These are phyloP conservation scores for Tubosaeta sp. DNA, from an alignment of 768 basidiomycete genomes.

Conservation along the genomic window DNA sequence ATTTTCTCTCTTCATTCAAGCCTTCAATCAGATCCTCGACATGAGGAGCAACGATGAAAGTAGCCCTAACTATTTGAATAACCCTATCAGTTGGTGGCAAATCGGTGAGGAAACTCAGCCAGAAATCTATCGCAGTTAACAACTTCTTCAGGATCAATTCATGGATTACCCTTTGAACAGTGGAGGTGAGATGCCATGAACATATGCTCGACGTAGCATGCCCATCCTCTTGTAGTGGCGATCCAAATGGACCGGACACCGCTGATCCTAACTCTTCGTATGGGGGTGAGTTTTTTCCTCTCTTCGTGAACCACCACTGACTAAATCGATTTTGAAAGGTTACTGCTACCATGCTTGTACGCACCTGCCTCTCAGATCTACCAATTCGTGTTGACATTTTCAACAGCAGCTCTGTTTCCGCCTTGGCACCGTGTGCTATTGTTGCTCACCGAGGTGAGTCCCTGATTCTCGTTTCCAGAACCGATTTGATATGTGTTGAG, in stretches of 20 bases:
- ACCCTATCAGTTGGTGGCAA: slow-evolving; percentile 21
- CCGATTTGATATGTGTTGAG: background rate
- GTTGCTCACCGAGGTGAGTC: slow-evolving; percentile 13
- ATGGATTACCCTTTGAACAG: slow-evolving; percentile 13
- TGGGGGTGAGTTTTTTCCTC: slow-evolving; percentile 2
- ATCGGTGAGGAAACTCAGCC: slow-evolving; percentile 3
- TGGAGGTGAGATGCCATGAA: slow-evolving; percentile 15
- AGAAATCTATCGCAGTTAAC: background rate
- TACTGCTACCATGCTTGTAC: slow-evolving; percentile 20
- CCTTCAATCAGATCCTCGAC: slow-evolving; percentile 2
- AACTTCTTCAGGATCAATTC: slow-evolving; percentile 8
- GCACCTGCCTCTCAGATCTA: background rate
- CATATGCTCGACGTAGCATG: background rate
- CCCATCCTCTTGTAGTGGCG: slow-evolving; percentile 11
- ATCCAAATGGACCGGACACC: slow-evolving; percentile 10
- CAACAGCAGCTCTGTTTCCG: slow-evolving; percentile 20
- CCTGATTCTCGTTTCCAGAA: background rate
- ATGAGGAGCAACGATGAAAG: background rate
- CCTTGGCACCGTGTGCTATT: slow-evolving; percentile 17
- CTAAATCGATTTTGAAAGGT: slow-evolving; percentile 1
- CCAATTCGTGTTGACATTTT: background rate
- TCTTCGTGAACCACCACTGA: background rate
- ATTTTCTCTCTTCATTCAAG: slow-evolving; percentile 19
- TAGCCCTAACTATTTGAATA: slow-evolving; percentile 7
- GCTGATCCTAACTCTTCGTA: slow-evolving; percentile 2